A percentile compares a stretch with the other conserved stretches of the same genome.
phyloP scores from a whole-genome alignment of 2,329 filamentous ascomycete species.

The Cadophora malorum region DNA sequence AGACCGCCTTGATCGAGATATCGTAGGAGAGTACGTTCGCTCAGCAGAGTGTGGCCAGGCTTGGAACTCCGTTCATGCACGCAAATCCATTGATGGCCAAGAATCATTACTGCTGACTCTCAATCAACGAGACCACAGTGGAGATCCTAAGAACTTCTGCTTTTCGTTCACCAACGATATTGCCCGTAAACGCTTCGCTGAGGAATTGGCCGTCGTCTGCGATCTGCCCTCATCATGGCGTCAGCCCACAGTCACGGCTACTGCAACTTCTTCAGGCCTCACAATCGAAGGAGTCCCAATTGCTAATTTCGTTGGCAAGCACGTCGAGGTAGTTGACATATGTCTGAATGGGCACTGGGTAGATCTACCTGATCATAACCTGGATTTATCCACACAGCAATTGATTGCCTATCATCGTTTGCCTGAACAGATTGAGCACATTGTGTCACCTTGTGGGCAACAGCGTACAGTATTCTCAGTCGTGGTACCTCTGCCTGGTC shows the following conservation, averaged over 20 bases:
- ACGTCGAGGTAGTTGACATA: conserved; percentile 4
- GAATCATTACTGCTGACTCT: conserved; percentile 60
- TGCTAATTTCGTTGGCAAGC: not conserved
- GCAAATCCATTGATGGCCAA: conserved; percentile 4
- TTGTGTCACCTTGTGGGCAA: not conserved
- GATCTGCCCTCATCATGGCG: conserved; percentile 1
- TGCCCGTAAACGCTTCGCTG: conserved; percentile 5
- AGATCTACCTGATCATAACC: not conserved
- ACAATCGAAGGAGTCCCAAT: not conserved
- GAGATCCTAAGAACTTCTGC: conserved; percentile 53
- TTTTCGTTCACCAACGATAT: conserved; percentile 60
- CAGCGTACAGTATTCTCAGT: no score
- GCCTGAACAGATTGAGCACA: not conserved
- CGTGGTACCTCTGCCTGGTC: no score
- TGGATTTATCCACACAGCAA: not conserved
- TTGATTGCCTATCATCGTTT: not conserved
- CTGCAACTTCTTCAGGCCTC: not conserved
- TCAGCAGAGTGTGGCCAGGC: conserved; percentile 64
- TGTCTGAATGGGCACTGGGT: conserved; percentile 2
- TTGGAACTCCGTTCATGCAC: conserved; percentile 56
- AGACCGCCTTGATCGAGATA: conserved; percentile 37
- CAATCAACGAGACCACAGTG: conserved; percentile 56
- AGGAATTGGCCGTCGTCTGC: not conserved
- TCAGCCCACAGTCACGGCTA: not conserved
- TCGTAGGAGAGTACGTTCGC: conserved; percentile 58